Evolutionary conservation across 148 eudicot species (phyloP).

Genomic region (Rhododendron ferrugineum): DNA sequence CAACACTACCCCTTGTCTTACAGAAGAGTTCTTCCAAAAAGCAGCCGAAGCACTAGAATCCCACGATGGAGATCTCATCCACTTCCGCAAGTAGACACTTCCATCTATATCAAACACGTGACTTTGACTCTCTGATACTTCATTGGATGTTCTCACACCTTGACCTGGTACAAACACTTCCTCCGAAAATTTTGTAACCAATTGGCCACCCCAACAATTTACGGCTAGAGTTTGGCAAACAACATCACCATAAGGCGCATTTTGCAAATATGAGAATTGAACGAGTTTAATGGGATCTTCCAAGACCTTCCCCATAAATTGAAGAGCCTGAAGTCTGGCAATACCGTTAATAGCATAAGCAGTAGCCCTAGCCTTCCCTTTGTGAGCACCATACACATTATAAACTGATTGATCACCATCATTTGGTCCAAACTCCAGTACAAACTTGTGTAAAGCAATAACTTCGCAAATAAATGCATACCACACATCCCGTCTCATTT

Average conservation of each 20-base stretch:
- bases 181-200: constrained; percentile 30
- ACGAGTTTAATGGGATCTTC: constrained; percentile 83
- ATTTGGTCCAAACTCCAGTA: constrained; percentile 65
- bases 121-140: constrained; percentile 33
- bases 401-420: constrained; percentile 48
- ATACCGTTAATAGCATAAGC: constrained; percentile 49
- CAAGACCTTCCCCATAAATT: constrained; percentile 51
- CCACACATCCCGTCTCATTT: constrained; percentile 93
- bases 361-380: constrained; percentile 58
- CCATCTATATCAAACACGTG: constrained; percentile 81
- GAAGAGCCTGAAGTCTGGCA: constrained; percentile 83
- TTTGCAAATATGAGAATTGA: constrained; percentile 61
- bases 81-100: constrained; percentile 68
- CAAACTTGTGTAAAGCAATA: constrained; percentile 64
- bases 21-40: constrained; percentile 59
- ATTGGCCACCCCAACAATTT: constrained; percentile 87
- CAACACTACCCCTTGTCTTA: constrained; percentile 51
- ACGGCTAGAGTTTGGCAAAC: constrained; percentile 87
- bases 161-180: constrained; percentile 17
- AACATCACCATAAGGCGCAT: constrained; percentile 65
- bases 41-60: constrained; percentile 54
- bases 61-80: constrained; percentile 90
- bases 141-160: constrained; percentile 22
- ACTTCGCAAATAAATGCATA: constrained; percentile 71
- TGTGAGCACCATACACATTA: constrained; percentile 64